Base-by-base conservation (phyloP, 2,329 filamentous ascomycete species). In the Colletotrichum chlorophyti region DNA sequence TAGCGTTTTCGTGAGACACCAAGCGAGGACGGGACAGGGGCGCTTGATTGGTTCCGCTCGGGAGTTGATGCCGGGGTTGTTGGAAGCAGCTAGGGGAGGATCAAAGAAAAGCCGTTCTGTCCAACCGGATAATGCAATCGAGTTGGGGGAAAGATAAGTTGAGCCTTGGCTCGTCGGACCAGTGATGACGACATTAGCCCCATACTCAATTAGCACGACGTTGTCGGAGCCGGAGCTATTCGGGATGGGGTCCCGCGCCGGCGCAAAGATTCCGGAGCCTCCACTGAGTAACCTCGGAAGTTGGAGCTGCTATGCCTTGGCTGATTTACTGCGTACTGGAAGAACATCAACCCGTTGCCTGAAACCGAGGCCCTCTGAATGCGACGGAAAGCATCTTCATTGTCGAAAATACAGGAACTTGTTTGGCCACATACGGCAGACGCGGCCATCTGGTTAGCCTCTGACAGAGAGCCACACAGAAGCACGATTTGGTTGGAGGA, bases 101-200 rank as follows among this genome's bases (percentile, higher is more conserved):
- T 42, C 12, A 42, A 43, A 23, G 14, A 43, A 26, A 21, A 29
- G 27, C 48, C 37, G 48, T 12, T n/a, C 27, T 1, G 21, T 6
- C 8, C 29, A 15, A 17, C 21, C 24, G 8, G 24, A 12, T 24
- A 26, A 45, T 27, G 23, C 5, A 26, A 31, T 23, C 29, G 29
- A 14, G 26, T 17, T 21, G 38, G 12, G 5, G 21, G 19, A 34
- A 23, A 23, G 14, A 11, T 15, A 29, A 21, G 4, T 26, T 23
- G 32, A 24, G 23, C 12, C 8, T 23, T 21, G 12, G 17, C 12
- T 17, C 23, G 27, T 27, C 23, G 21, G 11, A 46, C 24, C 6
- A 19, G 21, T 31, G 23, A 45, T 53, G 40, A 53, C 49, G 40
- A 46, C 49, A 46, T 45, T 4, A 23, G 21, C 40, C 10, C 40